Evolutionary conservation across 2,329 filamentous ascomycete species (phyloP), one percentile per base, ranked within the genome.

Genomic region (Alternaria triticina): DNA sequence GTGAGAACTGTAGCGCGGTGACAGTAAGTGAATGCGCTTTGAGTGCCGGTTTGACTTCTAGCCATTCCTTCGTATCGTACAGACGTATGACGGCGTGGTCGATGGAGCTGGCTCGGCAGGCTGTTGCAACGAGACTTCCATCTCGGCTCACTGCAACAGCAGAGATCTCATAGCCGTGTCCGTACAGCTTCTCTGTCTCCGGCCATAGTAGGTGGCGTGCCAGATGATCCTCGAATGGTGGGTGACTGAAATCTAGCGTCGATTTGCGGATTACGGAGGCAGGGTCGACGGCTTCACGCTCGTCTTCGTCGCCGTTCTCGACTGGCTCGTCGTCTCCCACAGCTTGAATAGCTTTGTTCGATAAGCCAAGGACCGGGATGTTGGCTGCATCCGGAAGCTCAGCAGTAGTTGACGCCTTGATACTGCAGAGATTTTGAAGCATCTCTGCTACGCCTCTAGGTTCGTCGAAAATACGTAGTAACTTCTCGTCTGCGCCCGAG

Each of bases 141-240:
- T 94, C 89, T 74, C 92, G 87, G 73, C 89, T 93, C 8, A 90
- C 87, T 11, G 94, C 92, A 15, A 97, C 88, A 40, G 93, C 91
- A 2, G 93, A 97, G 54, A 99, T 95, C 80, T 99, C 96, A 81
- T 97, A 97, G 28, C 96, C 96, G 81, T 99, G 96, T 2, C 96
- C 96, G 81, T 99, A 99, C 1, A 99, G 87, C 82, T 99, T 99
- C 80, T 99, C 96, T 7, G 89, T 89, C 77, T 99, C 96, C 4
- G 96, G 96, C 94, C 94, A 99, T 30, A 99, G 88, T 0, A 96
- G 97, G 78, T 96, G 90, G 9, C 94, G 89, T 23, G 94, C 91
- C 3, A 99, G 88, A 58, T 93, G 90, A 79, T 98, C 96, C 80
- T 99, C 96, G 36, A 93, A 86, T 0, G 96, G 95, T 11, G 96